Base-by-base conservation (phyloP, 352 stramenopile species). In the Globisporangium nunn region DNA sequence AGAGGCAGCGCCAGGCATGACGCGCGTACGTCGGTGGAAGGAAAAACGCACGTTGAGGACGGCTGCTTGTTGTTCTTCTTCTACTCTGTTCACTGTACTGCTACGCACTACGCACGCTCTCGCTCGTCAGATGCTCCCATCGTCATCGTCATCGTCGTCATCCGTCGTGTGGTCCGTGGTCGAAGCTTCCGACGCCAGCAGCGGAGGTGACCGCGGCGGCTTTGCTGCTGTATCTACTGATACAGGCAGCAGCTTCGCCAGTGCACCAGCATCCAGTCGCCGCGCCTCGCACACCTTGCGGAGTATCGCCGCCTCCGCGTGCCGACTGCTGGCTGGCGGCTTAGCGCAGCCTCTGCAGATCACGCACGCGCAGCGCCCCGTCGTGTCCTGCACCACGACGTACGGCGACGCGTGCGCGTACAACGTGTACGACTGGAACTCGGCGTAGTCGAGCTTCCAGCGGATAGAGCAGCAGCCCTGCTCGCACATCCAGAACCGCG, bases 361-460 rank as follows among this genome's bases (percentile, higher is more conserved):
- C 60, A 89, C 66, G 50, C 78, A 89, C 23, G 56, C 51, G 51
- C 78, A 89, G 10, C 56, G 58, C 14, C 62, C 63, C 2, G 78
- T 74, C 54, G 79, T 74, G 55, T 83, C 73, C 52, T 87, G 76
- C 46, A 79, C 59, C 23, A 89, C 72, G 29, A 87, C 69, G 56
- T 87, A 89, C 18, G 78, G 78, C 43, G 78, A 85, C 50, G 81
- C 66, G 43, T 83, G 68, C 37, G 78, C 72, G 58, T 89, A 87
- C 39, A 84, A 76, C 37, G 68, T 71, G 64, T 80, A 87, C 31
- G 72, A 78, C 56, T 83, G 72, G 53, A 87, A 83, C 61, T 83
- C 78, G 72, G 74, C 78, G 43, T 88, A 88, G 64, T 87, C 76
- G 50, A 88, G 76, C 51, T 88, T 88, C 75, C 75, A 84, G 37